A percentile compares a stretch with the other conserved stretches of the same genome.
Conservation (phyloP, 2,329 filamentous ascomycete species). For the Alternaria sp. region DNA sequence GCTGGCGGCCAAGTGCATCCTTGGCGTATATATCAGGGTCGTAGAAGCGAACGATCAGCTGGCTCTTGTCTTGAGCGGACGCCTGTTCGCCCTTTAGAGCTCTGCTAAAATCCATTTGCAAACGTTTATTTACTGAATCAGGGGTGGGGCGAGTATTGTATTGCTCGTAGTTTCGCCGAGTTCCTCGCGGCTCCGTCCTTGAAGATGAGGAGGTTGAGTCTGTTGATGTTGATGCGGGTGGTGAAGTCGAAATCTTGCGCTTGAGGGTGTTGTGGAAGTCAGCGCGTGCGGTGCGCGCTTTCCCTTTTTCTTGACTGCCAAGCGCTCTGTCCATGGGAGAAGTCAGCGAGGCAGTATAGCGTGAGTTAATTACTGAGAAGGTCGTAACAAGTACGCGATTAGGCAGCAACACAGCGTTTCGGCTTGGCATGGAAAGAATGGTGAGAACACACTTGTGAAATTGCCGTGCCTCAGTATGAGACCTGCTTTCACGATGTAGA, state of each 20-base stretch:
- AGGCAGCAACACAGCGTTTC: slow-evolving; percentile 25
- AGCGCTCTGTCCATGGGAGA: slow-evolving; percentile 16
- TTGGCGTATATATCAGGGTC: slow-evolving; percentile 46
- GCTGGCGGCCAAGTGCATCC: slow-evolving; percentile 54
- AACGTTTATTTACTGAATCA: slow-evolving; percentile 24
- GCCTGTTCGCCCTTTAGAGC: background rate
- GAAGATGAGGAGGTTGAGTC: slow-evolving; percentile 1
- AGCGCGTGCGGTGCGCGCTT: slow-evolving; percentile 8
- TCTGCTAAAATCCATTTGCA: slow-evolving; percentile 23
- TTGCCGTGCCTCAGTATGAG: slow-evolving; percentile 8
- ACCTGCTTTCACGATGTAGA: background rate
- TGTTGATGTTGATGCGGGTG: slow-evolving; percentile 16
- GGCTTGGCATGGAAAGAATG: background rate
- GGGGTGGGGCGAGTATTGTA: background rate
- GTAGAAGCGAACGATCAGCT: slow-evolving; percentile 59
- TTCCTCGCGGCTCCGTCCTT: background rate
- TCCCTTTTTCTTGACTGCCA: slow-evolving; percentile 8
- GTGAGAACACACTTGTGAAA: background rate
- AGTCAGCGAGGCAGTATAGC: background rate
- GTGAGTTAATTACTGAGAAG: background rate
- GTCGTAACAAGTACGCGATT: background rate
- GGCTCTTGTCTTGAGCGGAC: slow-evolving; percentile 9
- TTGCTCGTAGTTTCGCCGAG: background rate
- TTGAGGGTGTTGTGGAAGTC: slow-evolving; percentile 12
- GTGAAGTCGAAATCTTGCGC: slow-evolving; percentile 5